Evolutionary conservation across 176 grass and related monocot genomes (phyloP).

Genomic region (Oropetium thomaeum): DNA sequence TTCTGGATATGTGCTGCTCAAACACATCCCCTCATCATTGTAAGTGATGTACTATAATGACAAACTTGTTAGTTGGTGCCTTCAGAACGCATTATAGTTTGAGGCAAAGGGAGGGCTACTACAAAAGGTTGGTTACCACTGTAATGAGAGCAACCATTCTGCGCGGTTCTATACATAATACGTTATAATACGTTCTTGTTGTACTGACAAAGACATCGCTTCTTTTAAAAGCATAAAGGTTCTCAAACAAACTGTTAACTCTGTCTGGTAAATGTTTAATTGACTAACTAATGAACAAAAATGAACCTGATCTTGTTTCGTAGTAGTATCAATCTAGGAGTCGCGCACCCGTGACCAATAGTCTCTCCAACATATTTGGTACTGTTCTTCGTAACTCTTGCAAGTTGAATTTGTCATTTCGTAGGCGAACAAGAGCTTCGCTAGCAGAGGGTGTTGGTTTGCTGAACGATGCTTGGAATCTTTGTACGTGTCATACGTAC

Average conservation of each 20-base stretch:
- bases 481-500: background rate
- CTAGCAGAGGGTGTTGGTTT: background rate
- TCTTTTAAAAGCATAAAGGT: background rate
- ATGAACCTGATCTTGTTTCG: background rate
- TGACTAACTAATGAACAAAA: background rate
- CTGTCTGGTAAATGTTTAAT: background rate
- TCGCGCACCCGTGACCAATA: background rate
- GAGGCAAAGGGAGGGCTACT: background rate
- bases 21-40: slow-evolving; percentile 72
- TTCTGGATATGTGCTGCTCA: slow-evolving; percentile 72
- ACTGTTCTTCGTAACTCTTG: background rate
- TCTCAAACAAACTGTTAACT: too few species aligned
- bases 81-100: background rate
- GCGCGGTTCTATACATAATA: background rate
- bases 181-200: background rate
- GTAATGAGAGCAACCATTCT: slow-evolving; percentile 14
- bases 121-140: slow-evolving; percentile 11
- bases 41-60: slow-evolving; percentile 28
- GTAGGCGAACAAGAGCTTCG: background rate
- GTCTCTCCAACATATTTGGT: too few species aligned
- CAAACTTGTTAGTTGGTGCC: background rate
- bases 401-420: background rate
- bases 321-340: background rate
- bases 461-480: background rate
- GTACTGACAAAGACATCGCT: background rate